Evolutionary conservation across 371 early-diverging fungal species (phyloP), one percentile per base, ranked within the genome.

Genomic region (Zopfochytrium polystomum): DNA sequence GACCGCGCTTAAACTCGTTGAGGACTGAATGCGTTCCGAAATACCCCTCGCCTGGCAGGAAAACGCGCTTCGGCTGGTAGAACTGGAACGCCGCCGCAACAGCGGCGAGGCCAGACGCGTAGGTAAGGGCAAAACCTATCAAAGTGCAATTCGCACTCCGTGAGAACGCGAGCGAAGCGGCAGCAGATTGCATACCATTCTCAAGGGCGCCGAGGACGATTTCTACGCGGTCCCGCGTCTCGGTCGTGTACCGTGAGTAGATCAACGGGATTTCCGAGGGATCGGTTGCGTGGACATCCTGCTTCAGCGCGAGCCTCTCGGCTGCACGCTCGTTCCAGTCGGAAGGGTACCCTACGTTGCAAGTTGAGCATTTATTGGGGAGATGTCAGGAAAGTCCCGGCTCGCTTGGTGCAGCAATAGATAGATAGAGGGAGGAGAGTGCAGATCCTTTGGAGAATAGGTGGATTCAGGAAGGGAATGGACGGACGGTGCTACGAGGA

Each of bases 101-200:
- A 35, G 77, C 74, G 9, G 76, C 65, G 4, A 75, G 66, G 2
- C 81, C 81, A 20, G 72, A 72, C 3, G 70, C 52, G 54, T 78
- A 80, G 2, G 78, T 76, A 20, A 71, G 67, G 3, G 76, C 77
- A 52, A 68, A 42, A 2, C 61, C 66, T 55, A 47, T 56, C 15
- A 33, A 38, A 38, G 38, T 38, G 38, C 38, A 38, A 7, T 38
- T 38, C n/a, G n/a, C n/a, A n/a, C n/a, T n/a, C n/a, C n/a, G n/a
- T n/a, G n/a, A n/a, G 38, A 18, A 38, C 38, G 18, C 38, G 18
- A 38, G 7, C 38, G 18, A 26, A 15, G 5, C 4, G 11, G n/a
- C 5, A 22, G 32, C 6, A 20, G 23, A 30, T 26, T 11, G 32
- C 29, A 7, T n/a, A 59, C 63, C 75, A 11, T 61, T 47, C 45